Evolutionary conservation across 2,329 filamentous ascomycete genomes (phyloP), one percentile per base, ranked within the genome.

Genomic region (Alternaria gansuensis): DNA sequence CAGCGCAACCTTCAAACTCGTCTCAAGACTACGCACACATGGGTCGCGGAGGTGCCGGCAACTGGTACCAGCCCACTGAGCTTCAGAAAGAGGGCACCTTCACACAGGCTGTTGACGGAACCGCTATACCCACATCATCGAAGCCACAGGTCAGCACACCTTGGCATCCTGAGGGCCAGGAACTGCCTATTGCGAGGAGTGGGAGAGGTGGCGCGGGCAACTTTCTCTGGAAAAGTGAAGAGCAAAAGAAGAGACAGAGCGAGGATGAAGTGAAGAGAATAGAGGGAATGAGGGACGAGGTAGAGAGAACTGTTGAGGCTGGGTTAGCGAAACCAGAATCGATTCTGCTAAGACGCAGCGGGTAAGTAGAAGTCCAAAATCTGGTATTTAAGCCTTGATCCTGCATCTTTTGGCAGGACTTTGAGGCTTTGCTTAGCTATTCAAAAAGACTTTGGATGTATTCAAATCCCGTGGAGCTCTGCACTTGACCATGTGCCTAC

Each of bases 141-240:
- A 74, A 70, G 33, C 70, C 71, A 2, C 63, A 70, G 5, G 43
- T 74, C 10, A 73, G 66, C 54, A 77, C 64, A 37, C 73, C 75
- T n/a, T 76, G 73, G 74, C 73, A 74, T 58, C 74, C 73, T 0
- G 73, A 72, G 37, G 65, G 54, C 1, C 70, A 73, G 51, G 70
- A 75, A 51, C n/a, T 77, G 57, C 75, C 75, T 14, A 63, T 77
- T 40, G 75, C 70, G 28, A 59, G 72, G 28, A 69, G 69, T 24
- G 81, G 81, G 1, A 69, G 81, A 44, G 81, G 81, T 28, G 81
- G 81, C 6, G 80, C 80, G n/a, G 81, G 81, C 3, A 82, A 83
- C 52, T 80, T 78, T 59, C 70, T 77, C n/a, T 82, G 76, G 76
- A 70, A 66, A 67, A 62, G 75, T 45, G 77, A 77, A 53, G 75